Base-by-base conservation (phyloP, 129 eudicot species). In the Flaveria bidentis region DNA sequence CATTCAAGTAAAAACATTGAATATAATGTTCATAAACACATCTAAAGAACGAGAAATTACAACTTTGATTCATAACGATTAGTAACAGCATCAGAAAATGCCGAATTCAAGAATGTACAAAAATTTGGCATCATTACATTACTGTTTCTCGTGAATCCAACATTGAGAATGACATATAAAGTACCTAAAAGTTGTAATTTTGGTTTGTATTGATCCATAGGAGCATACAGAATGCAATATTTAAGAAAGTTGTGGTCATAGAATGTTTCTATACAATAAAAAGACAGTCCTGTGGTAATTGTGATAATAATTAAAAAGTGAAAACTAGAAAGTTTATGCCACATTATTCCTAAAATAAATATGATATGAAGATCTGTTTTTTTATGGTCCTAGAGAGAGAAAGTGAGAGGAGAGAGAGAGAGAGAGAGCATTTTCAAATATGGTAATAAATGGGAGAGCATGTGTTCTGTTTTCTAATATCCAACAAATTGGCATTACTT, bases 291-390 rank as follows among this genome's bases (percentile, higher is more conserved):
- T 60, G 41, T 14, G 30, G 30, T 28, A 62, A 13, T 62, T 28
- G 41, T 30, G 68, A 62, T 28, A 62, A 26, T 12, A 61, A 61
- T 4, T 25, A 61, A 14, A 62, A 62, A 12, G 0, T 62, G 9
- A 62, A 62, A 30, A 30, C 68, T 7, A 62, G 11, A 62, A 62
- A 62, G 68, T 30, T 30, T 62, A 62, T 28, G 15, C 22, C 30
- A 28, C 22, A n/a, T 30, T 26, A 22, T 28, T 28, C 45, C 67
- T 66, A 67, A 69, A 74, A 74, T 69, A 44, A 69, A 68, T 58
- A 73, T 47, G 72, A 72, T 28, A 63, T 30, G 46, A 33, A 15
- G 9, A 63, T 28, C 45, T 63, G 2, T 15, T 15, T 36, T 36
- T 33, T 30, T 28, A 63, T 63, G 46, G 69, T 63, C 69, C 69